Evolutionary conservation across 495 filamentous ascomycete genomes (phyloP).

Genomic region (Penicillium turbatum): DNA sequence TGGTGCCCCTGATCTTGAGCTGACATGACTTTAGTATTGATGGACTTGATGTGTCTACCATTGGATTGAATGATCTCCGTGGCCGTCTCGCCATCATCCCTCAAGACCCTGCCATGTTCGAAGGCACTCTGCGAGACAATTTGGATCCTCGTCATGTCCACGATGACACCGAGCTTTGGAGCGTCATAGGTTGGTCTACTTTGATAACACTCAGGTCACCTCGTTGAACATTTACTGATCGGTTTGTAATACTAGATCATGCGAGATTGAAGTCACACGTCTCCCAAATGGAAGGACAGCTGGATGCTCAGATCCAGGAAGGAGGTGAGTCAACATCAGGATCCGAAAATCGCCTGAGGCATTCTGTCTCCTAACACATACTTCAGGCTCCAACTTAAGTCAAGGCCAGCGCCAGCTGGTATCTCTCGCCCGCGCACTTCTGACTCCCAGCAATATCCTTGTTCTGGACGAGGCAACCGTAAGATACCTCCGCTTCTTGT

Average conservation of each 20-base stretch:
- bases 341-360: conserved; percentile 3
- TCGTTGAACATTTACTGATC: conserved; percentile 8
- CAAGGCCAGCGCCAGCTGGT: conserved; percentile 80
- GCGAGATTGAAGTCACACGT: conserved; percentile 91
- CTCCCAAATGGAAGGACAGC: conserved; percentile 76
- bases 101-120: conserved; percentile 95
- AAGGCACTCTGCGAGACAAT: conserved; percentile 94
- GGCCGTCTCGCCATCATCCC: conserved; percentile 95
- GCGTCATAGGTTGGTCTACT: conserved; percentile 71
- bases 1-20: background rate
- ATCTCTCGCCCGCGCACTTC: conserved; percentile 84
- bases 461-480: conserved; percentile 95
- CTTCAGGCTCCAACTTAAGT: conserved; percentile 55
- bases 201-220: too few relatives aligned
- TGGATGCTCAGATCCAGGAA: conserved; percentile 90
- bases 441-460: conserved; percentile 94
- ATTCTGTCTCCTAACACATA: background rate
- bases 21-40: conserved; percentile 60
- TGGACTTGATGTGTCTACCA: conserved; percentile 78
- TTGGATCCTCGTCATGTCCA: conserved; percentile 92
- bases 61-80: conserved; percentile 85
- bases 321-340: conserved; percentile 60
- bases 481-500: conserved; percentile 15
- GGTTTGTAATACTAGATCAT: conserved; percentile 59
- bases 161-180: conserved; percentile 97